phyloP scores from a whole-genome alignment of 257 asterid genomes.

The Oldenlandia corymbosa region DNA sequence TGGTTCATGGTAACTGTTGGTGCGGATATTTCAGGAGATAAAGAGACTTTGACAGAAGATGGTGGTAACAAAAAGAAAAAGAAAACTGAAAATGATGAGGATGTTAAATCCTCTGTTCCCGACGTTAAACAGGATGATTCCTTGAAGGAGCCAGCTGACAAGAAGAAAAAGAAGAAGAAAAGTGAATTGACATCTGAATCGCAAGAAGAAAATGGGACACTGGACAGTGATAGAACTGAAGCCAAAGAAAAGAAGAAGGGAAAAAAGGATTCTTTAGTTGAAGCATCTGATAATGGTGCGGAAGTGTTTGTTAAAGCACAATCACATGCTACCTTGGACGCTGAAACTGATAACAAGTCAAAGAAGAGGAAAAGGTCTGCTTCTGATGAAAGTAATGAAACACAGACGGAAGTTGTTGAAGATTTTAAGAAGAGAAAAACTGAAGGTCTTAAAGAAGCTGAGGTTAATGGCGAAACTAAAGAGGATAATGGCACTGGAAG shows the following conservation, averaged over 20 bases:
- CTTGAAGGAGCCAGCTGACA: slow-evolving; percentile 27
- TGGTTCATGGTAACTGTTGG: not conserved
- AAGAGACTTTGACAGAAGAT: slow-evolving; percentile 11
- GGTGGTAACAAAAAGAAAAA: not conserved
- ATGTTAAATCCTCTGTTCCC: not conserved
- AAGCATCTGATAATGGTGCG: slow-evolving; percentile 12
- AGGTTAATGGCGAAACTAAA: slow-evolving; percentile 16
- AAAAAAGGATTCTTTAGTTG: slow-evolving; percentile 11
- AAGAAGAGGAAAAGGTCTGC: slow-evolving; percentile 66
- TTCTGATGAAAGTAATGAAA: slow-evolving; percentile 40
- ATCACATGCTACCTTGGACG: slow-evolving; percentile 29
- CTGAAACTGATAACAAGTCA: slow-evolving; percentile 36
- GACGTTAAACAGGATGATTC: slow-evolving; percentile 29
- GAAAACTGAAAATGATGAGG: not conserved
- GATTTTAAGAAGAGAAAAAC: slow-evolving; percentile 62
- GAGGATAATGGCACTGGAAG: slow-evolving; percentile 13
- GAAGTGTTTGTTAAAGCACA: slow-evolving; percentile 11
- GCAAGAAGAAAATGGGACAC: slow-evolving; percentile 3
- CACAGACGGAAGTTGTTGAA: slow-evolving; percentile 35
- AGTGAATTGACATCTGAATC: slow-evolving; percentile 24
- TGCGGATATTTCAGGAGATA: slow-evolving; percentile 2
- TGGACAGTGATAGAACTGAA: slow-evolving; percentile 6
- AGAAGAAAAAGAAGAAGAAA: slow-evolving; percentile 40
- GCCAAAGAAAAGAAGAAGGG: slow-evolving; percentile 23
- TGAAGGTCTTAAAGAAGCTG: slow-evolving; percentile 37